Percentiles rank a stretch among this genome's conserved stretches.
Conservation (phyloP, 139 green algal genomes). For the Coelastrella sp. region DNA sequence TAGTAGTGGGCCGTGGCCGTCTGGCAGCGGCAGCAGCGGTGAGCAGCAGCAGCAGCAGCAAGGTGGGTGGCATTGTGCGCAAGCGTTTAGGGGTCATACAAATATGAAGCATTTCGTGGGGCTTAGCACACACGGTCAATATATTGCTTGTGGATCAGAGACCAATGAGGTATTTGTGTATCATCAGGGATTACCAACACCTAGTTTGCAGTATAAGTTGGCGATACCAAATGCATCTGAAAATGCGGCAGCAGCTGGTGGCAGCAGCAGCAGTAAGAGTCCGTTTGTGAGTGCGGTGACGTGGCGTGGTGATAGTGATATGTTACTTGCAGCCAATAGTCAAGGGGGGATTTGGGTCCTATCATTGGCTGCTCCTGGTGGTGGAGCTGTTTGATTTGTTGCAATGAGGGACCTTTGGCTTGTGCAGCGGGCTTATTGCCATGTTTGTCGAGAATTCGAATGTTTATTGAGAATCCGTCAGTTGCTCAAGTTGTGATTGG, state of each 20-base stretch:
- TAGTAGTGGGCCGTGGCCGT: background rate
- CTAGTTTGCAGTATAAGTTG: constrained; percentile 33
- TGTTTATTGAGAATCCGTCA: too few relatives aligned
- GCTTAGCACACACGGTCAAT: constrained; percentile 76
- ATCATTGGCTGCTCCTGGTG: background rate
- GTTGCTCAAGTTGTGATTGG: too few relatives aligned
- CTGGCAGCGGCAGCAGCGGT: background rate
- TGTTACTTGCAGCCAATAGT: constrained; percentile 64
- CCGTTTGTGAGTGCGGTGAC: constrained; percentile 62
- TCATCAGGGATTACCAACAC: constrained; percentile 43
- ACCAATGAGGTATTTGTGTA: constrained; percentile 69
- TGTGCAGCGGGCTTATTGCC: too few relatives aligned
- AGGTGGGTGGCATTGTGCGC: constrained; percentile 31
- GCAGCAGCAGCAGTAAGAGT: constrained; percentile 8
- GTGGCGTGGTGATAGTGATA: constrained; percentile 51
- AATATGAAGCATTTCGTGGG: constrained; percentile 99
- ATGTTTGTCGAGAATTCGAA: too few relatives aligned
- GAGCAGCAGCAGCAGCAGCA: constrained; percentile 5
- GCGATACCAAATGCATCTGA: background rate
- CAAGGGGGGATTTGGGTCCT: constrained; percentile 46
- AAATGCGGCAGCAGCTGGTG: background rate
- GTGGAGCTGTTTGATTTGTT: background rate
- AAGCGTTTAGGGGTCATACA: constrained; percentile 80
- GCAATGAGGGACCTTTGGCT: too few relatives aligned
- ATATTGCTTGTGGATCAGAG: constrained; percentile 90